phyloP scores from a whole-genome alignment of 495 filamentous ascomycete species.

The Podospora appendiculata region DNA sequence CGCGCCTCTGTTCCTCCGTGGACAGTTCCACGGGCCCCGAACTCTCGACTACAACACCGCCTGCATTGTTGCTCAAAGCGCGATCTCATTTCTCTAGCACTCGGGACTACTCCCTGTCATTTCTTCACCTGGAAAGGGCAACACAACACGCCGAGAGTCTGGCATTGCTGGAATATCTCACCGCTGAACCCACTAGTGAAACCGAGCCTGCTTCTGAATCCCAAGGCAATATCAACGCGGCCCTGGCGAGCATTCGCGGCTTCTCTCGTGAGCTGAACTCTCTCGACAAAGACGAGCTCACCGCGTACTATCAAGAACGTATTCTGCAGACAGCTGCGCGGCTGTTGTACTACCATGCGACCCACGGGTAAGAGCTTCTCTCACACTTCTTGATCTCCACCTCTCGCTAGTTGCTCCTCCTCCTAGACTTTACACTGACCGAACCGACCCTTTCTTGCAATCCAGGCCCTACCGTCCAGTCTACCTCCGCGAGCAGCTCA shows the following conservation, averaged over 20 bases:
- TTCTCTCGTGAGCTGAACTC: conserved; percentile 39
- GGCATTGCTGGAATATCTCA: conserved; percentile 58
- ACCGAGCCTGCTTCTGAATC: conserved; percentile 25
- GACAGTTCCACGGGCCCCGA: conserved; percentile 6
- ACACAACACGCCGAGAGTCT: conserved; percentile 51
- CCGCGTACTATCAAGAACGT: conserved; percentile 41
- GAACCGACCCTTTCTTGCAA: background rate
- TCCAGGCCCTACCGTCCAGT: conserved; percentile 53
- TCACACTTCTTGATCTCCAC: background rate
- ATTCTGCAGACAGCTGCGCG: conserved; percentile 58
- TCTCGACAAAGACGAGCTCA: conserved; percentile 34
- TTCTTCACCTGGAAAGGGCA: conserved; percentile 34
- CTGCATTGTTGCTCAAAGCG: conserved; percentile 46
- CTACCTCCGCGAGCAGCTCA: conserved; percentile 51
- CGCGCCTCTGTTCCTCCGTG: conserved; percentile 20
- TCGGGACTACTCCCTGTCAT: conserved; percentile 49
- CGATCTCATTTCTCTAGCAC: conserved; percentile 48
- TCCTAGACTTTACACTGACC: too few species aligned
- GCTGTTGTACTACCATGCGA: conserved; percentile 62
- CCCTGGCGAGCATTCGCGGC: conserved; percentile 30
- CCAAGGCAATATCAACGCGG: conserved; percentile 44
- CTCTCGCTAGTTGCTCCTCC: too few species aligned
- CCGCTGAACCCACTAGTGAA: conserved; percentile 19
- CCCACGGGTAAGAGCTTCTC: conserved; percentile 31
- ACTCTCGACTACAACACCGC: conserved; percentile 8